Evolutionary conservation across 2,329 filamentous ascomycete species (phyloP).

Genomic region (Pseudogymnoascus sp.): DNA sequence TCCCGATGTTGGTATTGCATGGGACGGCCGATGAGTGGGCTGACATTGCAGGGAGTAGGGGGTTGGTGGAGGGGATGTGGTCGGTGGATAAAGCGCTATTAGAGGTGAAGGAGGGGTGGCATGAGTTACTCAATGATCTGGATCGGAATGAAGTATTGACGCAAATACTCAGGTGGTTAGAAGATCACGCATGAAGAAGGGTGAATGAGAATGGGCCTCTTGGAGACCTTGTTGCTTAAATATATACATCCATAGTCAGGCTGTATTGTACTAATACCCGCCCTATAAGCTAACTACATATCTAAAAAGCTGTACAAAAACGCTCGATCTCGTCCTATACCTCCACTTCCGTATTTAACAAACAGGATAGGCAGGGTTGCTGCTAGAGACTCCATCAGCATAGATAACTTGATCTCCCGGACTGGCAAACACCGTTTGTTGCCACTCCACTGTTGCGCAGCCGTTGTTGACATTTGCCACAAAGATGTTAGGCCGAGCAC

Average conservation of each 20-base stretch:
- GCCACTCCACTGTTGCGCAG: not conserved
- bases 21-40: not conserved
- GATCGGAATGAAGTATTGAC: not conserved
- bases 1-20: not conserved
- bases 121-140: not conserved
- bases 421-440: not conserved
- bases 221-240: not conserved
- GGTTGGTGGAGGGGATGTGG: not conserved
- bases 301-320: not conserved
- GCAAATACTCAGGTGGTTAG: not conserved
- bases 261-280: not conserved
- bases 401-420: not conserved
- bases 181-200: not conserved
- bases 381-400: not conserved
- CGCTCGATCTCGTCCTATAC: not conserved
- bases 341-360: not conserved
- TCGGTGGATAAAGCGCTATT: not conserved
- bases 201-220: not conserved
- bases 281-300: not conserved
- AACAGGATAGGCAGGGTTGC: not conserved
- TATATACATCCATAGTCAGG: not conserved
- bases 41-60: not conserved
- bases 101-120: not conserved
- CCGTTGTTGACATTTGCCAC: constrained; percentile 29
- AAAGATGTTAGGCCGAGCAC: constrained; percentile 47